Evolutionary conservation across 345 rosid genomes (phyloP), one percentile per base, ranked within the genome.

Genomic region (Salix viminalis): DNA sequence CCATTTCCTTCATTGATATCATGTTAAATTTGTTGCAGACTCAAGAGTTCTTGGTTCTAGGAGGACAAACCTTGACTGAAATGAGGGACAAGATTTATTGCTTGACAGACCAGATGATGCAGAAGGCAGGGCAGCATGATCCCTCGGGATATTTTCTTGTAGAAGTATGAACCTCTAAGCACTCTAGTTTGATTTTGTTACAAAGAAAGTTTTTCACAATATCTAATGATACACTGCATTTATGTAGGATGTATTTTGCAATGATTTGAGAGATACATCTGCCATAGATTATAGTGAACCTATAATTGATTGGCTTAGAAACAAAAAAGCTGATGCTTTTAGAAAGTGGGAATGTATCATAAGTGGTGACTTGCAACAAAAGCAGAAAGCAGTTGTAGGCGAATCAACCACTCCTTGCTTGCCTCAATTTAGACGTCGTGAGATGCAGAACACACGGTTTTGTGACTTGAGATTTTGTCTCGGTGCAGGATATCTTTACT

Each of bases 101-200:
- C 85, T 67, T 73, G 79, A 88, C 90, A 21, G 96, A 93, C 79
- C 90, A 89, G 72, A 75, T 86, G 84, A 93, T 91, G 99, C 86
- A 79, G 76, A 93, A 86, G 86, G 91, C 96, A 39, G 90, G 86
- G 34, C 78, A 37, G 71, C 80, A 88, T 26, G 93, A 90, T 87
- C 91, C 92, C 42, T 95, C 98, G 34, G 98, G 98, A 79, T 95
- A 90, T 88, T 93, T 95, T 81, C 90, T 93, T 76, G 85, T 95
- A 72, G 97, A 93, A 83, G 98, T 92, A 83, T 81, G 83, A 58
- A 24, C 5, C 60, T 60, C 50, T 65, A 15, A 58, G 71, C 23
- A 11, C 69, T 77, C 16, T 32, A n/a, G 19, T 48, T 65, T 73
- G 46, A 5, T 65, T 69, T 30, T n/a, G 42, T 68, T 50, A 48